Percentiles rank a stretch among this genome's conserved stretches.
Evolutionary conservation across 495 filamentous ascomycete genomes (phyloP).

Genomic region (Stereocaulon alpinum): DNA sequence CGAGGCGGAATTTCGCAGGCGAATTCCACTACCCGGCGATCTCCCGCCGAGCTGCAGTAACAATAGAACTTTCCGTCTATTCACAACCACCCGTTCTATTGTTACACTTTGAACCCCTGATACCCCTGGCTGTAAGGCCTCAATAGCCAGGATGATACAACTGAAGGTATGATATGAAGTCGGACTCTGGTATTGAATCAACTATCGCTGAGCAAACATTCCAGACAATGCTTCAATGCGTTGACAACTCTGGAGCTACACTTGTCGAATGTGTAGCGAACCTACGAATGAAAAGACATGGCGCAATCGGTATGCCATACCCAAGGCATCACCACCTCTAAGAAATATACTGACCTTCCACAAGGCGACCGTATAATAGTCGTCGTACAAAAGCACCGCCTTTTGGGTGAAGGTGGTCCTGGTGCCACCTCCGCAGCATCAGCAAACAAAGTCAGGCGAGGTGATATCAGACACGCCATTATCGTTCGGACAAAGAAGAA

Average conservation of each 20-base stretch:
- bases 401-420: constrained; percentile 52
- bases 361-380: constrained; percentile 93
- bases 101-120: not conserved
- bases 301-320: constrained; percentile 67
- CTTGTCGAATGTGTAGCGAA: constrained; percentile 94
- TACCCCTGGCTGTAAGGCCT: constrained; percentile 20
- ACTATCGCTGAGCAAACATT: constrained; percentile 1
- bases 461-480: constrained; percentile 93
- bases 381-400: constrained; percentile 91
- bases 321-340: not conserved
- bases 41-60: constrained; percentile 11
- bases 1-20: constrained; percentile 9
- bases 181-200: not conserved
- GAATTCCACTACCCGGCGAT: constrained; percentile 9
- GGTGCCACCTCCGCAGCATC: constrained; percentile 45
- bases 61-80: not conserved
- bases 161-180: constrained; percentile 59
- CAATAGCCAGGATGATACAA: constrained; percentile 75
- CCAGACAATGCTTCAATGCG: constrained; percentile 96
- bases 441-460: constrained; percentile 86
- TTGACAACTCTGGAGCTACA: constrained; percentile 99
- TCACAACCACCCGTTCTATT: not conserved
- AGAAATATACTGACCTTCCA: not conserved
- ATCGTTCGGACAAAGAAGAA: constrained; percentile 86
- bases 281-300: constrained; percentile 78